Base-by-base conservation (phyloP, 306 rosid species). In the Nissolia schottii region DNA sequence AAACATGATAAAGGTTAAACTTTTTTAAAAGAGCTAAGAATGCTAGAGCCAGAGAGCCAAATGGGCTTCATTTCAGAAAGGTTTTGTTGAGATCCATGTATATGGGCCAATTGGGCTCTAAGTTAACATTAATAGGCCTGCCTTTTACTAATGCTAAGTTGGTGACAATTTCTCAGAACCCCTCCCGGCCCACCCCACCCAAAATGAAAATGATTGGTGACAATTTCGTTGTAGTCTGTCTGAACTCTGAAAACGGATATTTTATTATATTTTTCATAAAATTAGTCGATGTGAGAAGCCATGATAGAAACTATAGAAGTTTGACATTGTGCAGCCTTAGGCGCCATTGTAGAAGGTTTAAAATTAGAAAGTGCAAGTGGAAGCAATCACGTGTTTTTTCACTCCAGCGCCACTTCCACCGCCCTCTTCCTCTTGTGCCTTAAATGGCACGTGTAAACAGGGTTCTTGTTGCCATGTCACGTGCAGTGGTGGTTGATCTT, bases 371-470 rank as follows among this genome's bases (percentile, higher is more conserved):
- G 27, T 41, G 64, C 64, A 75, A 58, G 71, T 53, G 70, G 54
- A 59, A 27, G 62, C 53, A 65, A n/a, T 81, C 79, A 73, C 82
- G 64, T 73, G 63, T 11, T 54, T 15, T 31, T 29, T 23, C 8
- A 13, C 60, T 54, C 59, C 24, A 2, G 13, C 66, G n/a, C 81
- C 59, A 31, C 13, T 28, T 50, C 76, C 70, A 78, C 85, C 85
- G 82, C 77, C 79, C 73, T 50, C 61, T 29, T 40, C 35, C 2
- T 70, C 24, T 2, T 41, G 68, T 29, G 29, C 24, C 50, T 65
- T 68, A 23, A 3, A 12, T 64, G 78, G 75, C 79, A 71, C 78
- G 80, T 77, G 77, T 63, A 67, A 68, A 68, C 68, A 41, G 22
- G 18, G 23, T 12, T 24, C 14, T 63, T 51, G 64, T 57, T 20